Evolutionary conservation across 768 basidiomycete genomes (phyloP), one percentile per base, ranked within the genome.

Genomic region (Megacollybia marginata): DNA sequence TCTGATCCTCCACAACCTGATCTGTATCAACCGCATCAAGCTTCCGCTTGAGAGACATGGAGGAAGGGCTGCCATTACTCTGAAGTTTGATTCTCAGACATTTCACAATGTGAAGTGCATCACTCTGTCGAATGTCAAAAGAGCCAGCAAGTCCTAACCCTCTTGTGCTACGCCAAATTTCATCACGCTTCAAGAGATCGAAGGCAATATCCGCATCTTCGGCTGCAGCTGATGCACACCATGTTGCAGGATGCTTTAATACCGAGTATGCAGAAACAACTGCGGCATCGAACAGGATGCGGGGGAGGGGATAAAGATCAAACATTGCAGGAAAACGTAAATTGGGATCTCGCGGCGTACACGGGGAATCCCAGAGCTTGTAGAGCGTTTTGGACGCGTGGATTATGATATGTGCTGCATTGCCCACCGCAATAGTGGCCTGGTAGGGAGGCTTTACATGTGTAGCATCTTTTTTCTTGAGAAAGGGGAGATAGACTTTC

Each of bases 401-500:
- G 33, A 88, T 69, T 50, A 88, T 75, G 2, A 65, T 63, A 56
- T 87, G 85, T 9, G 85, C 84, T 1, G 88, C 85, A 48, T 75
- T 77, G 36, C 85, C 69, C 31, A 75, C 75, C 33, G 80, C 78
- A 34, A 76, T 70, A 12, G 74, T 71, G 1, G 81, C 82, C 51
- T 80, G 78, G 49, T 74, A 57, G 43, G 66, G 62, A 67, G 66
- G 12, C 16, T 28, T 42, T 23, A 42, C 48, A n/a, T 48, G 46
- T n/a, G 43, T 46, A 19, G 46, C 46, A 9, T 47, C 52, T 42
- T 50, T 44, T 38, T 55, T 57, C 3, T 71, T 68, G 52, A 88
- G 63, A 63, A 88, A 85, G 0, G 88, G 87, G n/a, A 80, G 59
- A 59, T 83, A 88, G 6, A 79, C 67, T 62, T 79, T 80, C 54